A percentile compares a stretch with the other conserved stretches of the same genome.
These are phyloP conservation scores for Dentipellis fragilis DNA, from an alignment of 768 basidiomycete species.

Conservation along the genomic window DNA sequence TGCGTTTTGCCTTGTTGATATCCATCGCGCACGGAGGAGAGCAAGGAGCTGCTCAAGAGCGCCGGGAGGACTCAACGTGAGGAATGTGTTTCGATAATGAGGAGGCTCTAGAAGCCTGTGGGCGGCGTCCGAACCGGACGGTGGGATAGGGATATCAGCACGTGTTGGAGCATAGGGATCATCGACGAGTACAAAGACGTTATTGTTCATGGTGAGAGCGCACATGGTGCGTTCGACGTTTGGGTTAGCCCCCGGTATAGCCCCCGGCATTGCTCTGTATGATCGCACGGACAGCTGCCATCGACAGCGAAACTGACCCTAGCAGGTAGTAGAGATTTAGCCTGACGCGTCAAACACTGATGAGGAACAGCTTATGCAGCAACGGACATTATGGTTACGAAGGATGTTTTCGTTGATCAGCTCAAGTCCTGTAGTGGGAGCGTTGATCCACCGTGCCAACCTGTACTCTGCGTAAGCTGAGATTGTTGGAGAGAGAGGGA, in stretches of 20 bases:
- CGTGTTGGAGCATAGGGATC: constrained; percentile 64
- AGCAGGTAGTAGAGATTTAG: constrained; percentile 5
- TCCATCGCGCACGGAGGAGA: constrained; percentile 71
- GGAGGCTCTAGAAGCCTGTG: constrained; percentile 21
- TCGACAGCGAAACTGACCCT: constrained; percentile 53
- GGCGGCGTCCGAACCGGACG: constrained; percentile 6
- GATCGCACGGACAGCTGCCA: constrained; percentile 67
- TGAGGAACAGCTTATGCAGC: constrained; percentile 2
- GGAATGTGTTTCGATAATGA: constrained; percentile 69
- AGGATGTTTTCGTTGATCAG: constrained; percentile 60
- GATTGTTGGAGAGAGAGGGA: background rate
- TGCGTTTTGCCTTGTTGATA: constrained; percentile 36
- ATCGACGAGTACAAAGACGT: constrained; percentile 71
- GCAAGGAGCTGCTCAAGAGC: constrained; percentile 66
- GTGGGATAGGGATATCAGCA: constrained; percentile 40
- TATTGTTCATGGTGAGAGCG: constrained; percentile 69
- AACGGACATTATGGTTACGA: constrained; percentile 56
- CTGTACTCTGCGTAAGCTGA: constrained; percentile 23
- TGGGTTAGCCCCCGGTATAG: constrained; percentile 38
- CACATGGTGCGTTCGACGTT: constrained; percentile 62
- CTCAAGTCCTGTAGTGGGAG: constrained; percentile 62
- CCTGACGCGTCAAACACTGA: constrained; percentile 8
- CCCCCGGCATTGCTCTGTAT: constrained; percentile 63
- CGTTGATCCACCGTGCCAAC: constrained; percentile 74
- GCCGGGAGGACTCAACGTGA: constrained; percentile 65